Base-by-base conservation (phyloP, 345 rosid species). In the Gossypium bickii region DNA sequence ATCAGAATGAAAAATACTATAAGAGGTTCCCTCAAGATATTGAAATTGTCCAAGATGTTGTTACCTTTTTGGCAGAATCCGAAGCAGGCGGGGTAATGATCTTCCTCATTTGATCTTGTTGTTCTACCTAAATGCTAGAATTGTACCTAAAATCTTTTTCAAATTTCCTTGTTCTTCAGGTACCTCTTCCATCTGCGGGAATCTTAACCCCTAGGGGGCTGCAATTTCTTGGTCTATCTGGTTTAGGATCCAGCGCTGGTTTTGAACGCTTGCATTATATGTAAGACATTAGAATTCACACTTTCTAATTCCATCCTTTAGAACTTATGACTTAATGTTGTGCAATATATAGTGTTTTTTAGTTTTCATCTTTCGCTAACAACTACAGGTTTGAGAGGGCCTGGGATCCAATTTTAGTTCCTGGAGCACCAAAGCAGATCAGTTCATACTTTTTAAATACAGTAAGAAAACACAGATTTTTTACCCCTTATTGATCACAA, bases 191-290 rank as follows among this genome's bases (percentile, higher is more conserved):
- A 77, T 95, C 97, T 15, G 96, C 98, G 58, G 97, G 99, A 69
- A 71, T 88, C 64, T 87, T 95, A 72, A 88, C 98, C 9, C 92
- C 98, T 0, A 85, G 80, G 79, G 94, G 95, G 65, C 75, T 95
- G 70, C 99, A 95, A 80, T 51, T 84, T 78, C 94, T 92, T 74
- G 98, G 99, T 71, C 89, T 95, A 51, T 81, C 86, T 74, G 93
- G 87, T 74, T 87, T 95, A 82, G 99, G 98, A 78, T 85, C 89
- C 68, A 87, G 96, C 81, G 67, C 91, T 51, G 97, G 98, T 71
- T 95, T 95, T 80, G 98, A 95, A 80, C 92, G 94, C 20, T 75
- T 95, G 83, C 99, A 95, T 77, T 93, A 93, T 69, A 67, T 91
- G 99, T 95, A 90, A 83, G 91, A 68, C 81, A 51, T 75, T 34